Conservation (phyloP, 2,329 filamentous ascomycete genomes). For the Leptographium radiaticola region DNA sequence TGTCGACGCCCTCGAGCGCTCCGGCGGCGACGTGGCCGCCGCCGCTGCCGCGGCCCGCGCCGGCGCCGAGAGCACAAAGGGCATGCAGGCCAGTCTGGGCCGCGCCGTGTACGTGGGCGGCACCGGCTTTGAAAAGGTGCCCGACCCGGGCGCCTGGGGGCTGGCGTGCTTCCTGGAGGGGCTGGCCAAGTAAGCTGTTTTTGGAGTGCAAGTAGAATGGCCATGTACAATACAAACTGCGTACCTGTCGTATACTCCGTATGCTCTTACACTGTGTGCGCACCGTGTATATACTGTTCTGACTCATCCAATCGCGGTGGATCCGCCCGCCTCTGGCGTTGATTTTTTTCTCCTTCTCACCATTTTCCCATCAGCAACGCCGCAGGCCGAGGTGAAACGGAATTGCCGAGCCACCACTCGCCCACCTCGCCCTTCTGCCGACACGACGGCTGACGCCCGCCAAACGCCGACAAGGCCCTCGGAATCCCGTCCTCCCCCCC, state of each 20-base stretch:
- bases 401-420: conserved; percentile 1
- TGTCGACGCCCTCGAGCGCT: conserved; percentile 54
- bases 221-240: no score
- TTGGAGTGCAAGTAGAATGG: no score
- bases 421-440: conserved; percentile 1
- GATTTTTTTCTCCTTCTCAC: background rate
- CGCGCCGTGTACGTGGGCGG: conserved; percentile 73
- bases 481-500: background rate
- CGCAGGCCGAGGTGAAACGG: conserved; percentile 1
- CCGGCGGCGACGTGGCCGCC: conserved; percentile 47
- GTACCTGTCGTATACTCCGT: no score
- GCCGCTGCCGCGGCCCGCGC: conserved; percentile 64
- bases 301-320: background rate
- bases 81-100: conserved; percentile 82
- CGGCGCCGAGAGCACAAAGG: conserved; percentile 74
- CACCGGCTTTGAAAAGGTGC: conserved; percentile 36
- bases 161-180: conserved; percentile 73
- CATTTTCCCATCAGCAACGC: background rate
- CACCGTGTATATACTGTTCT: background rate
- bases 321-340: background rate
- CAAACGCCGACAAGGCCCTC: no score
- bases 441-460: no score
- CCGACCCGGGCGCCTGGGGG: conserved; percentile 56
- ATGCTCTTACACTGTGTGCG: no score
- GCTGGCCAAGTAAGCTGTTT: conserved; percentile 22